Evolutionary conservation across 148 eudicot species (phyloP).

Genomic region (Amaranthus hypochondriacus): DNA sequence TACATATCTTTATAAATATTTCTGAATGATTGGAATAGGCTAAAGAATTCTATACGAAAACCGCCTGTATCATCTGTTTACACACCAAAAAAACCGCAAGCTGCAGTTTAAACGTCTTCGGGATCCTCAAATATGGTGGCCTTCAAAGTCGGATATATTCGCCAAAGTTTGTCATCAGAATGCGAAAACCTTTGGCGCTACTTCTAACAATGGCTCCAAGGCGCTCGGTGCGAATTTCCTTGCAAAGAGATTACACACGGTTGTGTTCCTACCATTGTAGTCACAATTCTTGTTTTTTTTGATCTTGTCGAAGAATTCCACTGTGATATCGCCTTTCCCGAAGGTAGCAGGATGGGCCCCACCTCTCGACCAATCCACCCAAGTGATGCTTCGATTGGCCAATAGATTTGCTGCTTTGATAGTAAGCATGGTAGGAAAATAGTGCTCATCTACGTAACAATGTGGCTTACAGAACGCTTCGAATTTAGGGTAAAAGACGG

Average conservation of each 20-base stretch:
- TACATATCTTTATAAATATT: not conserved
- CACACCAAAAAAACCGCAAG: not conserved
- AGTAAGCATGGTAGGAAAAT: constrained; percentile 84
- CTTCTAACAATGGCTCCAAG: constrained; percentile 53
- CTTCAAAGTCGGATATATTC: not conserved
- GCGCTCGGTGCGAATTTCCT: constrained; percentile 77
- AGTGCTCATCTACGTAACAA: constrained; percentile 88
- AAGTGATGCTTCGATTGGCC: constrained; percentile 78
- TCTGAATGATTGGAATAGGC: constrained; percentile 3
- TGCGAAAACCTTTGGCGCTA: constrained; percentile 44
- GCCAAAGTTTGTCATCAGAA: constrained; percentile 17
- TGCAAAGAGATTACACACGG: constrained; percentile 57
- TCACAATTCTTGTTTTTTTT: constrained; percentile 32
- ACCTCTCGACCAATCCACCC: constrained; percentile 96
- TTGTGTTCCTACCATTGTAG: constrained; percentile 46
- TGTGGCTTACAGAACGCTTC: constrained; percentile 55
- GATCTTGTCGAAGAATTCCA: constrained; percentile 48
- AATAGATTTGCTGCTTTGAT: constrained; percentile 44
- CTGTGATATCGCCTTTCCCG: constrained; percentile 51
- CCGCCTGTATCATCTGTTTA: not conserved
- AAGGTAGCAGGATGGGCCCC: constrained; percentile 85
- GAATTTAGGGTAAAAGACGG: constrained; percentile 56
- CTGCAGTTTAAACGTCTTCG: not conserved
- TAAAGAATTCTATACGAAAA: not conserved
- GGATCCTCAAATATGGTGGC: not conserved